phyloP scores from a whole-genome alignment of 192 early-diverging fungal genomes.

The Helicostylum pulchrum region DNA sequence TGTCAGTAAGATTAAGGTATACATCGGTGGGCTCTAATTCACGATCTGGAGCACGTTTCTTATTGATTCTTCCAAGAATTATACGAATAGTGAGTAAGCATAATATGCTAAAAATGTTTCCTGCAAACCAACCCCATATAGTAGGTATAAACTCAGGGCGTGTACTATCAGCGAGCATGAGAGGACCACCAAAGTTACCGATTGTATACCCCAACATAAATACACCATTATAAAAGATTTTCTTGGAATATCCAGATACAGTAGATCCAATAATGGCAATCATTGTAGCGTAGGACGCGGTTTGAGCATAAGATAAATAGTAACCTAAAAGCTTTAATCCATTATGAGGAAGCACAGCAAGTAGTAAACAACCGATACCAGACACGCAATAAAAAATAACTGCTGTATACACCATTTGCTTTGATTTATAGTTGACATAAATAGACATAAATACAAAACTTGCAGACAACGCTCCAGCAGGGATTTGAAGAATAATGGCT shows the following conservation, averaged over 20 bases:
- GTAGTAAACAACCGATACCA: background rate
- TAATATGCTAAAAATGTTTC: conserved; percentile 1
- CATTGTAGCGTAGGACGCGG: background rate
- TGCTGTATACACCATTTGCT: background rate
- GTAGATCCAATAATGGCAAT: conserved; percentile 1
- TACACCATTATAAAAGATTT: conserved; percentile 8
- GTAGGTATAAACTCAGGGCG: conserved; percentile 2
- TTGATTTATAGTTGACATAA: background rate
- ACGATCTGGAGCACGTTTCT: background rate
- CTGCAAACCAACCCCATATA: conserved; percentile 6
- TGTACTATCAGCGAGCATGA: conserved; percentile 10
- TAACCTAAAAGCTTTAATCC: conserved; percentile 1
- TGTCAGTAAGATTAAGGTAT: conserved; percentile 22
- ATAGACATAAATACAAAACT: background rate
- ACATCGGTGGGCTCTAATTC: background rate
- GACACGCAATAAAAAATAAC: background rate
- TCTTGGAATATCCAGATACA: conserved; percentile 16
- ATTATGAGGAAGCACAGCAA: conserved; percentile 7
- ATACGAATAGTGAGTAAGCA: conserved; percentile 5
- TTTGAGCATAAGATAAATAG: conserved; percentile 8
- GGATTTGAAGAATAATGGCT: conserved; percentile 9
- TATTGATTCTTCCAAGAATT: background rate
- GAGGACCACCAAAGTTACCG: conserved; percentile 18
- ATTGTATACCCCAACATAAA: conserved; percentile 13
- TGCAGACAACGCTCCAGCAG: background rate